Base-by-base conservation (phyloP, 352 stramenopile species). In the Pythium brachiatum region DNA sequence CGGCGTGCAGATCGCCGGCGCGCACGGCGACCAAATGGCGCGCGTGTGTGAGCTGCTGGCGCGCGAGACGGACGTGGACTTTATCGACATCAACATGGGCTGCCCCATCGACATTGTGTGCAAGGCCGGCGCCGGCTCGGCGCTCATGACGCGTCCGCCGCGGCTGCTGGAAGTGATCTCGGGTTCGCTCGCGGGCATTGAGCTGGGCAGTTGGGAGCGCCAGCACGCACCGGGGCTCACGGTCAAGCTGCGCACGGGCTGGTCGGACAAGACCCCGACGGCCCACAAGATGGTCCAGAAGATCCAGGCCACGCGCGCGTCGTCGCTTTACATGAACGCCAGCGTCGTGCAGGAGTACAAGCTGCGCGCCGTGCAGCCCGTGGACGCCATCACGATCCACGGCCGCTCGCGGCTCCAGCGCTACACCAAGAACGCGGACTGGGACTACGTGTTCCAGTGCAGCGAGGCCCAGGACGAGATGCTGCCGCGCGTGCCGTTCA, bases 41-140 rank as follows among this genome's bases (percentile, higher is more conserved):
- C 78, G 97, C 43, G 83, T 94, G 20, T 93, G 86, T 31, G 95
- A 99, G 60, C 65, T 99, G 34, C 75, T 99, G 34, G 80, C 97
- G 55, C 88, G 89, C 18, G 89, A 99, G 69, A 90, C 85, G 39
- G 79, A 96, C 29, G 78, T 99, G 23, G 96, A 99, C 79, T 99
- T 99, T 83, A 86, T 99, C 31, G 98, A 99, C 79, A 91, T 99
- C 68, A 99, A 99, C 84, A 93, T 99, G 74, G 97, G 97, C 47
- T 99, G 98, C 76, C 98, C 98, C 13, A 98, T 99, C 60, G 98
- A 99, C 73, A 73, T 99, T 31, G 86, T 96, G 62, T 94, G 83
- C 54, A 76, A 82, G 52, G 64, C 84, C 41, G 91, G 91, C 21
- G 89, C 92, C 21, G 98, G 98, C 20, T 89, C 95, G 7, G 82